Percentiles rank a stretch among this genome's conserved stretches.
Conservation (phyloP, 352 stramenopile genomes). For the Pythium vanterpoolii region DNA sequence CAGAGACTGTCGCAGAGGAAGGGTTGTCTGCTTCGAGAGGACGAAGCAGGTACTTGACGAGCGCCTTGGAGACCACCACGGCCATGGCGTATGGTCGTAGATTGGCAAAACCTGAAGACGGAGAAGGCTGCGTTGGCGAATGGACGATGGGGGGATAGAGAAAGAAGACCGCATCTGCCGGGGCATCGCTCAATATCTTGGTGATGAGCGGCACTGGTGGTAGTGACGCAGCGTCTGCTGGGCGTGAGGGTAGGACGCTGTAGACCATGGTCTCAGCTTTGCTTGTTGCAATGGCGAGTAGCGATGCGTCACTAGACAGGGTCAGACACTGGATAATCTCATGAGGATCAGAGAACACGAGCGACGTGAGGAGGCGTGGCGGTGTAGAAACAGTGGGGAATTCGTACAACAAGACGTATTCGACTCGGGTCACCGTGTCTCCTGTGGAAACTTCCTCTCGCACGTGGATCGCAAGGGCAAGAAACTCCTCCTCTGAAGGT, state of each 20-base stretch:
- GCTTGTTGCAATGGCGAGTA: constrained; percentile 15
- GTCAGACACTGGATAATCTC: constrained; percentile 1
- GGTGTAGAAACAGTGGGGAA: background rate
- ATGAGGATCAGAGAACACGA: background rate
- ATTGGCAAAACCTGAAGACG: background rate
- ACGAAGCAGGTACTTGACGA: constrained; percentile 15
- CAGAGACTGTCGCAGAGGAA: constrained; percentile 23
- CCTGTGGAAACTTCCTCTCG: background rate
- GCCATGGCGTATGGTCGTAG: constrained; percentile 13
- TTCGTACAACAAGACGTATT: constrained; percentile 15
- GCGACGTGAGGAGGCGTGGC: background rate
- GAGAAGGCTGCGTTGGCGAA: background rate
- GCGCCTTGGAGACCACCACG: constrained; percentile 1
- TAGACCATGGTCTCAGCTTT: constrained; percentile 15
- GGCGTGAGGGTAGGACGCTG: background rate
- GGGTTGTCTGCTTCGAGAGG: background rate
- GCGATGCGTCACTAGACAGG: constrained; percentile 3
- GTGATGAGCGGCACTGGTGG: background rate
- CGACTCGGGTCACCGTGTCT: background rate
- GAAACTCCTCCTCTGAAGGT: background rate
- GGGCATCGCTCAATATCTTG: background rate
- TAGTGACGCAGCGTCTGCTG: background rate
- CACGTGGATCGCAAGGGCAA: constrained; percentile 7
- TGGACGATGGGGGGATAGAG: constrained; percentile 13
- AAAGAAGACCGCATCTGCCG: constrained; percentile 11